These are phyloP conservation scores for Fusarium tupiense DNA, from an alignment of 2,329 filamentous ascomycete species.

Conservation along the genomic window DNA sequence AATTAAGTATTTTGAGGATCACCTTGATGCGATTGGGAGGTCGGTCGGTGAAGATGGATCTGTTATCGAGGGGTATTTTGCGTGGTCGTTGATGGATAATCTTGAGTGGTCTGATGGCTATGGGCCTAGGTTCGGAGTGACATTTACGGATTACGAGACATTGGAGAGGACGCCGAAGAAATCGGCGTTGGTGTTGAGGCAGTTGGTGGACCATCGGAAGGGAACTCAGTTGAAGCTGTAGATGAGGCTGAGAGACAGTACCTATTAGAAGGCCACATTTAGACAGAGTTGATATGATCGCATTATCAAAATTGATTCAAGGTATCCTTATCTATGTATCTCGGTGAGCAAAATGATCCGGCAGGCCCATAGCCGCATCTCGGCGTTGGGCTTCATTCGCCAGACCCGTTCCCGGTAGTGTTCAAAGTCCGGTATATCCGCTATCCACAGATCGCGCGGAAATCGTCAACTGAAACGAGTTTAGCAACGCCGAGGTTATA, in stretches of 20 bases:
- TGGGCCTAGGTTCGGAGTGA: constrained; percentile 27
- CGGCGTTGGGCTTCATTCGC: background rate
- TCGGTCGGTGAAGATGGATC: constrained; percentile 20
- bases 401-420: background rate
- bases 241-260: background rate
- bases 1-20: constrained; percentile 50
- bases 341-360: background rate
- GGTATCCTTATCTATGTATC: background rate
- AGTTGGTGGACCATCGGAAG: background rate
- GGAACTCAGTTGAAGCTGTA: background rate
- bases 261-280: too few species aligned
- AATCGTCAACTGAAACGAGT: background rate
- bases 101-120: constrained; percentile 32
- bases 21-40: constrained; percentile 49
- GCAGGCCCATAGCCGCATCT: background rate
- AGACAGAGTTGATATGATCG: too few species aligned
- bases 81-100: constrained; percentile 34
- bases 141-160: constrained; percentile 24
- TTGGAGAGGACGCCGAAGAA: constrained; percentile 28
- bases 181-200: constrained; percentile 9
- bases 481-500: background rate
- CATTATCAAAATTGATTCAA: too few species aligned
- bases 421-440: background rate
- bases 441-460: background rate
- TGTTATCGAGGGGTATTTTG: constrained; percentile 20